Evolutionary conservation across 139 green algal species (phyloP).

Genomic region (Pleodorina starrii): DNA sequence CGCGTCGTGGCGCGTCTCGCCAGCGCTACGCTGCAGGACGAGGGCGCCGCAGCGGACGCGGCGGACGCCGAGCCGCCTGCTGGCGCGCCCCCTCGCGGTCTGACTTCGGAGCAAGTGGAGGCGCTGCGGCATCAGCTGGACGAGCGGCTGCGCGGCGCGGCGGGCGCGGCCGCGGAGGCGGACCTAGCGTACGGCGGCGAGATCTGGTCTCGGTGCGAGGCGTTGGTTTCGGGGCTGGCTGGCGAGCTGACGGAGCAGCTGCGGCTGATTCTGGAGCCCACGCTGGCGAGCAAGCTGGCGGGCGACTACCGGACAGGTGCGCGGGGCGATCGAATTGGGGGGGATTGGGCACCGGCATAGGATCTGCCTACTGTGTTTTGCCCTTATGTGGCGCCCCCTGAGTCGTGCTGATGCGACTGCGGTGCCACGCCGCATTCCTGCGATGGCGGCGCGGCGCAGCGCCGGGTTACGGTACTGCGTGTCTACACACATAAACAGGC

Average conservation of each 20-base stretch:
- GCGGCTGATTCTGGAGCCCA: slow-evolving; percentile 96
- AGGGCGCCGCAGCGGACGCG: background rate
- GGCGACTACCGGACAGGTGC: slow-evolving; percentile 93
- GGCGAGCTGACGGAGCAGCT: slow-evolving; percentile 97
- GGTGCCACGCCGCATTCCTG: no score
- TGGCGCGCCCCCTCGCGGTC: background rate
- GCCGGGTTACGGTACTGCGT: no score
- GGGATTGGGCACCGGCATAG: no score
- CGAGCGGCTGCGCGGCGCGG: slow-evolving; percentile 55
- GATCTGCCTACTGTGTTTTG: no score
- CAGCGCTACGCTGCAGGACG: slow-evolving; percentile 19
- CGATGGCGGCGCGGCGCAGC: no score
- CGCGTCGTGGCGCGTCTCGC: slow-evolving; percentile 32
- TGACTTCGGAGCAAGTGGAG: slow-evolving; percentile 41
- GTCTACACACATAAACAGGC: no score
- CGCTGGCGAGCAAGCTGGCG: slow-evolving; percentile 86
- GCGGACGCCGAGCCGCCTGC: background rate
- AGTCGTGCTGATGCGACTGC: no score
- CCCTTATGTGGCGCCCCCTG: no score
- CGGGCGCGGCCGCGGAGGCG: slow-evolving; percentile 40
- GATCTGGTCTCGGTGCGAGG: slow-evolving; percentile 88
- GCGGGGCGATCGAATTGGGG: background rate
- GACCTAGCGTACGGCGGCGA: slow-evolving; percentile 57
- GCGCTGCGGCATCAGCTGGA: slow-evolving; percentile 76
- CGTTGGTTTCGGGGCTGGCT: slow-evolving; percentile 78